Evolutionary conservation across 2,329 filamentous ascomycete genomes (phyloP).

Genomic region (Beauveria rudraprayagi): DNA sequence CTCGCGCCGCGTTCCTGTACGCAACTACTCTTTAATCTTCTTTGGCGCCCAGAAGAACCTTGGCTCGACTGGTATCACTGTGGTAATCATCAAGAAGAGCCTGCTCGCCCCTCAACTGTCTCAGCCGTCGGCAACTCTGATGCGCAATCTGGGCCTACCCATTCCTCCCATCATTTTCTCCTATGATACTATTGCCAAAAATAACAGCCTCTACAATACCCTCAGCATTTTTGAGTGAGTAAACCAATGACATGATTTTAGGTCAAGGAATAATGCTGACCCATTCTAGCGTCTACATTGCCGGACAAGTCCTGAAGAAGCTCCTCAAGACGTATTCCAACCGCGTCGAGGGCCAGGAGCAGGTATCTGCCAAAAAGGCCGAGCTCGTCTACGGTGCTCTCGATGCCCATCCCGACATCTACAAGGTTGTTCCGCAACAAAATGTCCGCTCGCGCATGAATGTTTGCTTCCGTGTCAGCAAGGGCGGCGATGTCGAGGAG

Average conservation of each 20-base stretch:
- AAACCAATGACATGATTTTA: neutral
- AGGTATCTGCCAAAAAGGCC: slow-evolving; percentile 66
- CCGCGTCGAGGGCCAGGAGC: slow-evolving; percentile 71
- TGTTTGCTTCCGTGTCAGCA: slow-evolving; percentile 75
- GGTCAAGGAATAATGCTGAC: slow-evolving; percentile 8
- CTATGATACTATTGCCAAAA: slow-evolving; percentile 80
- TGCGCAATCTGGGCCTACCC: slow-evolving; percentile 68
- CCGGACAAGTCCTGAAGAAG: slow-evolving; percentile 77
- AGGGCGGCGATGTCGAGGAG: slow-evolving; percentile 52
- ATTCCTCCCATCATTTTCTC: slow-evolving; percentile 72
- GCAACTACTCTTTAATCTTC: slow-evolving; percentile 78
- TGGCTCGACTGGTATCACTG: slow-evolving; percentile 76
- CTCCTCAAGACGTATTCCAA: slow-evolving; percentile 57
- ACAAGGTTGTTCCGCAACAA: slow-evolving; percentile 69
- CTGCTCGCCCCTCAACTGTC: slow-evolving; percentile 61
- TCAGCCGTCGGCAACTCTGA: slow-evolving; percentile 58
- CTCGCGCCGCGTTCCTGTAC: slow-evolving; percentile 66
- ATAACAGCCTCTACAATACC: slow-evolving; percentile 94
- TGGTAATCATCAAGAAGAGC: slow-evolving; percentile 74
- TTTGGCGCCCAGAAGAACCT: slow-evolving; percentile 95
- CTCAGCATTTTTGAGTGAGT: slow-evolving; percentile 79
- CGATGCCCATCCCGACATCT: slow-evolving; percentile 65
- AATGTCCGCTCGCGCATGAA: slow-evolving; percentile 81
- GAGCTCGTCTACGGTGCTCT: slow-evolving; percentile 66
- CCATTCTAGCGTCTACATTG: slow-evolving; percentile 64